Evolutionary conservation across 805 yeast genomes (phyloP).

Genomic region (Teunomyces barrocoloradensis): DNA sequence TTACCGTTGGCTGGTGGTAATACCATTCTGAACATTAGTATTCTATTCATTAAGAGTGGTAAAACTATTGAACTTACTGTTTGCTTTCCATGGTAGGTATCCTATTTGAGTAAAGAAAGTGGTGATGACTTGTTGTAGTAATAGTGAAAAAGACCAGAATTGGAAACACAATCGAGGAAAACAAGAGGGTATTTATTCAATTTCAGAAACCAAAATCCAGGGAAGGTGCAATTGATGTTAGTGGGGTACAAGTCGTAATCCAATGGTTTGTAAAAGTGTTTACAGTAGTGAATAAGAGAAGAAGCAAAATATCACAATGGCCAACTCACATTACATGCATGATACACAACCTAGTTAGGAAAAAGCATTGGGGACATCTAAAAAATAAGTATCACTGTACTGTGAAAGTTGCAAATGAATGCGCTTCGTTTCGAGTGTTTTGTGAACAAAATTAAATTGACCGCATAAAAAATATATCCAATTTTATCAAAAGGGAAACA

Average conservation of each 20-base stretch:
- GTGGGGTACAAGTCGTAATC: conserved; percentile 1
- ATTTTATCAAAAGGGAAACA: not conserved
- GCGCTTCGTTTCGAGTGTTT: not conserved
- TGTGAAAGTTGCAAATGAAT: conserved; percentile 3
- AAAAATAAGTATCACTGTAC: not conserved
- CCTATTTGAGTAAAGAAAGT: conserved; percentile 1
- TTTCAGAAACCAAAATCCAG: not conserved
- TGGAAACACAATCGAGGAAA: conserved; percentile 1
- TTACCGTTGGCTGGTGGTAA: conserved; percentile 46
- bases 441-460: not conserved
- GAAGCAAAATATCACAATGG: not conserved
- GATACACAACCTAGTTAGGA: conserved; percentile 1
- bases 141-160: not conserved
- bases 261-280: not conserved
- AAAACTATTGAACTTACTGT: not conserved
- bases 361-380: not conserved
- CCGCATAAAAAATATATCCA: not conserved
- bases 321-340: not conserved
- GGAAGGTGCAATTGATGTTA: not conserved
- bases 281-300: not conserved
- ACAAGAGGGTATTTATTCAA: conserved; percentile 4
- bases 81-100: conserved; percentile 3
- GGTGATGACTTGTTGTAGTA: conserved; percentile 4
- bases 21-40: conserved; percentile 6
- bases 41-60: not conserved